Conservation (phyloP, 2,329 filamentous ascomycete species). For the Epichloe gansuensis region DNA sequence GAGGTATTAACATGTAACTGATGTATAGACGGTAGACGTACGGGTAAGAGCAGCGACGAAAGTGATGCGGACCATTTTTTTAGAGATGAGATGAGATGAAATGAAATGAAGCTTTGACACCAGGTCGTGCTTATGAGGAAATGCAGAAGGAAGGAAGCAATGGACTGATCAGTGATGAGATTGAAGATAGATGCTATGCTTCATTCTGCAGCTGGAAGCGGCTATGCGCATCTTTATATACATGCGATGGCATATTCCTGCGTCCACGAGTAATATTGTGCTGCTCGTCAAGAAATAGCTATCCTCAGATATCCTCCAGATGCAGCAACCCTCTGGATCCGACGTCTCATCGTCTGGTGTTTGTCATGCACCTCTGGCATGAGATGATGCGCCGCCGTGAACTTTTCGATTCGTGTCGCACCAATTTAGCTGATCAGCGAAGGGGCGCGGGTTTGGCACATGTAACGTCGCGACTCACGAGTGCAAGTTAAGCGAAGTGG, state of each 20-base stretch:
- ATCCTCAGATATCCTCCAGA: neutral
- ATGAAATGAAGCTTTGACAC: neutral
- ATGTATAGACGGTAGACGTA: slow-evolving; percentile 7
- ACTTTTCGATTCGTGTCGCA: neutral
- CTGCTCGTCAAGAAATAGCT: neutral
- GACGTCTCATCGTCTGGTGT: neutral
- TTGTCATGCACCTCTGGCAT: neutral
- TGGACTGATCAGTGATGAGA: no score
- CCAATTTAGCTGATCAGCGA: neutral
- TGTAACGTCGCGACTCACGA: neutral
- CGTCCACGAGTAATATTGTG: no score
- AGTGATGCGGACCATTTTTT: slow-evolving; percentile 14
- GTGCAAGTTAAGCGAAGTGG: neutral
- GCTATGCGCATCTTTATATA: no score
- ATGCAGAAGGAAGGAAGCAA: neutral
- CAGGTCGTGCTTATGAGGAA: neutral
- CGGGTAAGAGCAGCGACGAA: slow-evolving; percentile 13
- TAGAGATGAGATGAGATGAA: no score
- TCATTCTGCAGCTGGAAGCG: no score
- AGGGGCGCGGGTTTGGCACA: neutral
- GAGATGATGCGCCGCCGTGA: neutral
- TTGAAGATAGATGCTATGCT: no score
- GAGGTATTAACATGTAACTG: no score
- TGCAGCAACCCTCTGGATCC: neutral
- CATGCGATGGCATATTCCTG: no score